phyloP scores from a whole-genome alignment of 768 basidiomycete species.

The Termitomyces sp. region DNA sequence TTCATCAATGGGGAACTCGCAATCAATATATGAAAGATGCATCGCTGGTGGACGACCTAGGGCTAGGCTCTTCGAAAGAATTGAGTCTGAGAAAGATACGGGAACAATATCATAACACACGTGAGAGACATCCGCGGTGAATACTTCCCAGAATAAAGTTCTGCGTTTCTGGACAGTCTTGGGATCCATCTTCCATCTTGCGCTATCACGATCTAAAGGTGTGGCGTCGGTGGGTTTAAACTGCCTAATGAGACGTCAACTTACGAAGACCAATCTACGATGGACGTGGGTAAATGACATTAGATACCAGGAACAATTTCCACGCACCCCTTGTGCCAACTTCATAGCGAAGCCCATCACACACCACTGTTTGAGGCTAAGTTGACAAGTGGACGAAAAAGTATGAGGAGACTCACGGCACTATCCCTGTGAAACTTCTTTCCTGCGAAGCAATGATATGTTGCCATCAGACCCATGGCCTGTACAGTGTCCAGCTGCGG shows the following conservation, averaged over 20 bases:
- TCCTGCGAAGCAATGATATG: conserved; percentile 52
- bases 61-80: conserved; percentile 42
- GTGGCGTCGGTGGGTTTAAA: neutral
- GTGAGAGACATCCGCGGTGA: conserved; percentile 33
- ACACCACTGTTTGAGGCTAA: conserved; percentile 37
- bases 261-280: conserved; percentile 40
- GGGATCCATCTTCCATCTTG: conserved; percentile 36
- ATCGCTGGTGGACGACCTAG: conserved; percentile 60
- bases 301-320: neutral
- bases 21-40: conserved; percentile 56
- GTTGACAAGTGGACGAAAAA: conserved; percentile 22
- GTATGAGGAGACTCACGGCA: conserved; percentile 27
- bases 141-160: conserved; percentile 38
- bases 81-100: neutral
- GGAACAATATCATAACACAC: conserved; percentile 18
- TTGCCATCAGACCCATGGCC: conserved; percentile 54
- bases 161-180: conserved; percentile 33
- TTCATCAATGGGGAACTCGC: conserved; percentile 57
- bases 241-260: conserved; percentile 13
- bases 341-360: conserved; percentile 57
- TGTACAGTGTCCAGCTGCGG: conserved; percentile 56
- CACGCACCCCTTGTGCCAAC: conserved; percentile 49
- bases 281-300: neutral
- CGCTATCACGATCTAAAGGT: conserved; percentile 35
- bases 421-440: conserved; percentile 48